phyloP scores from a whole-genome alignment of 2,329 filamentous ascomycete genomes.

The Lachnellula cervina region DNA sequence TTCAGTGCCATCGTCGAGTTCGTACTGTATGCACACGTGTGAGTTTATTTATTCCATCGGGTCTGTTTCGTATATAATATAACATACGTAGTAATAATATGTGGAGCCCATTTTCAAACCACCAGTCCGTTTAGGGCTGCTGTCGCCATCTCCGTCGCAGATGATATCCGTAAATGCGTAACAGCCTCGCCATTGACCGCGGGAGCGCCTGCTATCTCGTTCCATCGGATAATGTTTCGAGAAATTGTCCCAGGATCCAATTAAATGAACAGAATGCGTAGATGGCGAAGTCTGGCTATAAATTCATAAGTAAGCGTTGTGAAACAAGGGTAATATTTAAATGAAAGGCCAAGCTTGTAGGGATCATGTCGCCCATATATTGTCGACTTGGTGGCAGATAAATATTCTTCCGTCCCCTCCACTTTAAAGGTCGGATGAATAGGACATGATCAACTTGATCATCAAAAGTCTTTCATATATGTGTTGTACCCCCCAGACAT shows the following conservation, averaged over 20 bases:
- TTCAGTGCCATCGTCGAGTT: conserved; percentile 73
- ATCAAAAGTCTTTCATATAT: not conserved
- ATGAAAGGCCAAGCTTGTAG: conserved; percentile 13
- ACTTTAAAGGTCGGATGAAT: not conserved
- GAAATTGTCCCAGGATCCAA: conserved; percentile 97
- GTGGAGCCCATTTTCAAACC: conserved; percentile 88
- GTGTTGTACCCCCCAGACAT: not conserved
- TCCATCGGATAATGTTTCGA: conserved; percentile 72
- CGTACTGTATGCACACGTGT: conserved; percentile 55
- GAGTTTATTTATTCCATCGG: conserved; percentile 10
- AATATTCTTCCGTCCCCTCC: not conserved
- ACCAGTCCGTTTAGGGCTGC: conserved; percentile 58
- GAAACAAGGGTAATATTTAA: conserved; percentile 11
- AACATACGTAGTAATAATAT: conserved; percentile 90
- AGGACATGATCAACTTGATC: not conserved
- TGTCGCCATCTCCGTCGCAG: conserved; percentile 61
- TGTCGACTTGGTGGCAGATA: conserved; percentile 3
- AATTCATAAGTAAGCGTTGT: conserved; percentile 10
- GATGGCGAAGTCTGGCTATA: conserved; percentile 55
- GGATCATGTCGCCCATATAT: conserved; percentile 17
- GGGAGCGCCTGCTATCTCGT: conserved; percentile 68
- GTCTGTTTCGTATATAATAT: conserved; percentile 29
- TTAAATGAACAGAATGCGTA: conserved; percentile 67
- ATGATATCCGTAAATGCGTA: conserved; percentile 82
- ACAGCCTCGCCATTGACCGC: conserved; percentile 79